Conservation (phyloP, 257 asterid genomes). For the Fraxinus quadrangulata region DNA sequence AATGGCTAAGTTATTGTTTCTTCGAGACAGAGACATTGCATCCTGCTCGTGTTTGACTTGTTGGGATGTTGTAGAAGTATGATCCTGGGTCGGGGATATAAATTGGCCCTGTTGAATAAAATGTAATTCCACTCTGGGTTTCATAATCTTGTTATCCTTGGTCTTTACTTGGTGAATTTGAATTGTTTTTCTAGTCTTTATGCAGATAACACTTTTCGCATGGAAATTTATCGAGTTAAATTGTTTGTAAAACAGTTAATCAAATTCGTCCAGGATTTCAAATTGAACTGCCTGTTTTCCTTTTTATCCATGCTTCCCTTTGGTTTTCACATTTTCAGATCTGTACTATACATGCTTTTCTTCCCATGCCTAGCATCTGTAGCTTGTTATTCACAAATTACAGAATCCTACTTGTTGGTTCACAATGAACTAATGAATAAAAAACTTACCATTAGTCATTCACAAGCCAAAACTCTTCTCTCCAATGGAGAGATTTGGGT, state of each 20-base stretch:
- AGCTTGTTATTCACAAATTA: neutral
- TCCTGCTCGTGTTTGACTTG: conserved; percentile 32
- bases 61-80: conserved; percentile 34
- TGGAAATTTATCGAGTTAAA: too few relatives aligned
- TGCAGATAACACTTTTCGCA: neutral
- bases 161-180: conserved; percentile 1
- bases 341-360: neutral
- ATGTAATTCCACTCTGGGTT: conserved; percentile 11
- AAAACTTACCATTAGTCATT: neutral
- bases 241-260: too few relatives aligned
- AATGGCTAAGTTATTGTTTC: conserved; percentile 55
- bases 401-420: neutral
- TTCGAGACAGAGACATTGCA: conserved; percentile 23
- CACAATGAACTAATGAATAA: neutral
- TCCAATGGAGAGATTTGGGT: neutral
- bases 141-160: neutral
- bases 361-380: neutral
- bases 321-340: neutral
- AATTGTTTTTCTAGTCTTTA: neutral
- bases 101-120: conserved; percentile 26
- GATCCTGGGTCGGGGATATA: conserved; percentile 33
- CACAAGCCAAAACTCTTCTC: neutral
- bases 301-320: neutral
- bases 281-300: neutral
- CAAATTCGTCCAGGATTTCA: neutral